Evolutionary conservation across 139 green algal genomes (phyloP).

Genomic region (Haematococcus lacustris): DNA sequence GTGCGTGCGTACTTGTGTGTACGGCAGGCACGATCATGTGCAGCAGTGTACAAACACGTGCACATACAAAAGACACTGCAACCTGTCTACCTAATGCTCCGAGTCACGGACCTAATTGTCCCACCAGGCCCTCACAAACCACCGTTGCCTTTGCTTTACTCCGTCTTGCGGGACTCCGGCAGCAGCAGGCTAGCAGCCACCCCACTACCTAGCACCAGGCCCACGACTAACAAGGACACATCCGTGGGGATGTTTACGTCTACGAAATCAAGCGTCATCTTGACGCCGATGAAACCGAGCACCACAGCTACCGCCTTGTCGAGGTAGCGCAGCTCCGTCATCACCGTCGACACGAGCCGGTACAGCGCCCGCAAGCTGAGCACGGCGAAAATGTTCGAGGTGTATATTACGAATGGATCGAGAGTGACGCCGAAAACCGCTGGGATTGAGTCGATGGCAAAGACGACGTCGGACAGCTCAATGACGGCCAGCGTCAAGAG

Average conservation of each 20-base stretch:
- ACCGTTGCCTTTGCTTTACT: no score
- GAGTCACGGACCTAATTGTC: no score
- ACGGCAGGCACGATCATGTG: no score
- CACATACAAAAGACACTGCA: no score
- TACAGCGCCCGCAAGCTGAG: slow-evolving; percentile 75
- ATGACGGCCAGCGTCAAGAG: slow-evolving; percentile 87
- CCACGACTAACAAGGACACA: slow-evolving; percentile 66
- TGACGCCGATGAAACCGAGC: slow-evolving; percentile 78
- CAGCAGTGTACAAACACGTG: no score
- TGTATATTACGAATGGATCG: slow-evolving; percentile 97
- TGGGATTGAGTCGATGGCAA: slow-evolving; percentile 74
- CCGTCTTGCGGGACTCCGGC: slow-evolving; percentile 15
- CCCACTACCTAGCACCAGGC: slow-evolving; percentile 51
- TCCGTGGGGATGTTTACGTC: slow-evolving; percentile 70
- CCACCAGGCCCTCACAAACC: no score
- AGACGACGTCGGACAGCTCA: slow-evolving; percentile 91
- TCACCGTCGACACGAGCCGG: slow-evolving; percentile 30
- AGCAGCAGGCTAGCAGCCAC: slow-evolving; percentile 62
- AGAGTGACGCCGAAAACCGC: slow-evolving; percentile 87
- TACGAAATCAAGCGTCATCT: slow-evolving; percentile 73
- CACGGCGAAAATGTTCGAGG: slow-evolving; percentile 93
- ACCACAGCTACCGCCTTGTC: slow-evolving; percentile 83
- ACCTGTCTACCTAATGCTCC: no score
- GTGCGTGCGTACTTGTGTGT: no score
- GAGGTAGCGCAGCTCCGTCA: slow-evolving; percentile 51